Evolutionary conservation across 2,329 filamentous ascomycete genomes (phyloP), one percentile per base, ranked within the genome.

Genomic region (Nemania sp.): DNA sequence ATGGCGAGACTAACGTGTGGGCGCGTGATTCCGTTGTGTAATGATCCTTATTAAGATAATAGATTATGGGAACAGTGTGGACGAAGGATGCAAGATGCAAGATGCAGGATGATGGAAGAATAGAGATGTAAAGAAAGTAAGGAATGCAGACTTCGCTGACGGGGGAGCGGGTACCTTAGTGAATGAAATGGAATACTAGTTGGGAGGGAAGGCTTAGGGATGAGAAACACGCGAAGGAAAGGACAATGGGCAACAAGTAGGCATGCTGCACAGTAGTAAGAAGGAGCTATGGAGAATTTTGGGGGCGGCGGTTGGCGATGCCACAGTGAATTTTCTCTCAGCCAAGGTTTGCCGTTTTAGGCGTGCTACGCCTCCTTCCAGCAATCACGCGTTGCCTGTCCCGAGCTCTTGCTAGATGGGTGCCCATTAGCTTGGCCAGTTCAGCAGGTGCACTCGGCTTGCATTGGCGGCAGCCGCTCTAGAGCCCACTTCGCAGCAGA

Each of bases 1-100:
- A 70, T 70, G 22, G 26, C 49, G 28, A 14, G 9, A 45, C 40
- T 17, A 33, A 37, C n/a, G 40, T 24, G 23, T 28, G 22, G 26
- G 37, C 19, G 36, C 9, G 41, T 30, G 11, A 17, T 41, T 39
- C 31, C 7, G 24, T 39, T 41, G 31, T 14, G 12, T 20, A 12
- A 44, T 20, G 31, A 30, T 30, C 7, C 22, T 31, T 7, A 24
- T 26, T 26, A 34, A n/a, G n/a, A n/a, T n/a, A n/a, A n/a, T n/a
- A n/a, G 4, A 37, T 14, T 26, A 46, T 19, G 43, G 19, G 5
- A 36, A 44, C n/a, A 33, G 34, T 33, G 23, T 42, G 15, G 15
- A 20, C n/a, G 42, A 43, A 26, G 30, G 26, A 36, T 41, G 45
- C 14, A 34, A 15, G 24, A 36, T n/a, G n/a, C n/a, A 37, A 28